Evolutionary conservation across 352 stramenopile species (phyloP).

Genomic region (Achlya hypogyna): DNA sequence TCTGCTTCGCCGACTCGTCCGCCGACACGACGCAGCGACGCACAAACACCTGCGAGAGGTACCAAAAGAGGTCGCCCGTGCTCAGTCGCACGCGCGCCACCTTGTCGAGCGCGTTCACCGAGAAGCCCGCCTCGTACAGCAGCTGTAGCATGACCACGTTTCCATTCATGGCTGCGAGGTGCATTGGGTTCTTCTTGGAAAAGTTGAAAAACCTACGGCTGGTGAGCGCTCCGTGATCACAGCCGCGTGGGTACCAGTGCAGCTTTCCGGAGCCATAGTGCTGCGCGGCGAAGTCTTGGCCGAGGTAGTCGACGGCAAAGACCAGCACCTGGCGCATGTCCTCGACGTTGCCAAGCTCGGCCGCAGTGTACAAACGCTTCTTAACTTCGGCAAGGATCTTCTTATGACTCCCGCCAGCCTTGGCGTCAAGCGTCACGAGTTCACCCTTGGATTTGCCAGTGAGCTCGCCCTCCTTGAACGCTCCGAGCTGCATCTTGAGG

Average conservation of each 20-base stretch:
- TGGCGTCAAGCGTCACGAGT: slow-evolving; percentile 58
- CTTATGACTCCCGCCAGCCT: slow-evolving; percentile 42
- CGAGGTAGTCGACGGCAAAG: slow-evolving; percentile 36
- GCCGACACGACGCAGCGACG: slow-evolving; percentile 34
- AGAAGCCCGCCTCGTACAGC: slow-evolving; percentile 42
- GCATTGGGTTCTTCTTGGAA: slow-evolving; percentile 71
- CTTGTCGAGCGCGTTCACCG: slow-evolving; percentile 61
- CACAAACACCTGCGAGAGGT: slow-evolving; percentile 68
- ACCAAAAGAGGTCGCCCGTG: slow-evolving; percentile 76
- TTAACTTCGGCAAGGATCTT: slow-evolving; percentile 44
- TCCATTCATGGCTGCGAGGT: slow-evolving; percentile 63
- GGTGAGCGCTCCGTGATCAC: no score
- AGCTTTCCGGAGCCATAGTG: slow-evolving; percentile 42
- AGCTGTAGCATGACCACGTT: slow-evolving; percentile 61
- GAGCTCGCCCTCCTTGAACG: slow-evolving; percentile 65
- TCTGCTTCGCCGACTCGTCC: slow-evolving; percentile 57
- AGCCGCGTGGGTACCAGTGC: slow-evolving; percentile 30
- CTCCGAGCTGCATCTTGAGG: slow-evolving; percentile 75
- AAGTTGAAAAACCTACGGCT: slow-evolving; percentile 44
- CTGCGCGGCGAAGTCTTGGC: slow-evolving; percentile 42
- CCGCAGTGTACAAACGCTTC: slow-evolving; percentile 65
- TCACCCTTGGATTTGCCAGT: slow-evolving; percentile 23
- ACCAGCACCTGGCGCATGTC: slow-evolving; percentile 56
- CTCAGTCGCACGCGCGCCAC: slow-evolving; percentile 67
- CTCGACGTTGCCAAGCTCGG: slow-evolving; percentile 47